A percentile compares a stretch with the other conserved stretches of the same genome.
phyloP scores from a whole-genome alignment of 495 filamentous ascomycete species.

The Podospora didyma region DNA sequence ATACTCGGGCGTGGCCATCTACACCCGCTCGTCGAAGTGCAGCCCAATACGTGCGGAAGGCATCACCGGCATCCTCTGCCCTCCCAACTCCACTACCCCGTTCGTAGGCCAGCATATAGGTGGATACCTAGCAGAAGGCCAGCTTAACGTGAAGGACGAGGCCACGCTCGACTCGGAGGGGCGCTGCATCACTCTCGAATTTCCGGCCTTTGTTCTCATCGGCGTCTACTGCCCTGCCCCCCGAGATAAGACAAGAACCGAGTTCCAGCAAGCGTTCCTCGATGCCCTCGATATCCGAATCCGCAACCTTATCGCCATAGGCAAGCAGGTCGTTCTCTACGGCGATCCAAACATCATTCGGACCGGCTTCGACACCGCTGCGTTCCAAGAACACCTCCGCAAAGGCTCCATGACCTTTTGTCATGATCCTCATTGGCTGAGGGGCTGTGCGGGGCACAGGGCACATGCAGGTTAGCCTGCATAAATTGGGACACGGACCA shows the following conservation, averaged over 20 bases:
- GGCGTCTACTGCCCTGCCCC: conserved; percentile 88
- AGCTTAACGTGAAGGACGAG: not conserved
- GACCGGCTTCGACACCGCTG: conserved; percentile 67
- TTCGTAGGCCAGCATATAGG: conserved; percentile 78
- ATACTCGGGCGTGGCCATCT: conserved; percentile 96
- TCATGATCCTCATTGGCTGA: no score
- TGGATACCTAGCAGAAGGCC: not conserved
- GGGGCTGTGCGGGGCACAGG: no score
- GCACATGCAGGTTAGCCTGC: no score
- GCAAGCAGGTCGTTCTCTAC: conserved; percentile 77
- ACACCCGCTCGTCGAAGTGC: conserved; percentile 86
- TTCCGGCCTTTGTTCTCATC: conserved; percentile 89
- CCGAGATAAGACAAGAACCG: conserved; percentile 76
- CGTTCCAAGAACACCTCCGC: conserved; percentile 60
- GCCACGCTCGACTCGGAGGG: conserved; percentile 48
- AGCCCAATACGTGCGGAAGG: conserved; percentile 89
- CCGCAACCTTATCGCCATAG: conserved; percentile 74
- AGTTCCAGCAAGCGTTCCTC: conserved; percentile 77
- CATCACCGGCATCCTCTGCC: conserved; percentile 74
- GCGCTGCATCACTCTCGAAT: conserved; percentile 87
- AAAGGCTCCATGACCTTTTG: conserved; percentile 49
- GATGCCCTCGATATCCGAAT: conserved; percentile 75
- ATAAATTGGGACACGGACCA: no score
- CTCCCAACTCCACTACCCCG: conserved; percentile 67
- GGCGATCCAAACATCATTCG: conserved; percentile 90